Conservation (phyloP, 1,139 yeast species). For the Maudiozyma humilis region DNA sequence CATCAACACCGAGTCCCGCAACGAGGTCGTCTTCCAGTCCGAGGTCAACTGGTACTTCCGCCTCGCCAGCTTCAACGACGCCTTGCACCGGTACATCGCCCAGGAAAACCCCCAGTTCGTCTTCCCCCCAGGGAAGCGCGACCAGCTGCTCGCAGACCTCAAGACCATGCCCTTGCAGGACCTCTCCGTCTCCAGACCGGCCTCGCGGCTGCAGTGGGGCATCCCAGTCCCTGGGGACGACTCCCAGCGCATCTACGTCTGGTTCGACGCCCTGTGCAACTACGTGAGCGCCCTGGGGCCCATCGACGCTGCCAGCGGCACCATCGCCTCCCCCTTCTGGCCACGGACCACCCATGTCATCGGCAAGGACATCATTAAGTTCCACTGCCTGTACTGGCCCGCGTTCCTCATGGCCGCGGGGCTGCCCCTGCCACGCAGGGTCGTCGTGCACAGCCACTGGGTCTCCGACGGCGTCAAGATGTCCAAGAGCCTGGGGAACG, state of each 20-base stretch:
- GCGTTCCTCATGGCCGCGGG: conserved; percentile 80
- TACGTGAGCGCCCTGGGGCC: conserved; percentile 72
- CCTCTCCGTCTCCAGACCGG: conserved; percentile 78
- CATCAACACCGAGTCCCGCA: conserved; percentile 67
- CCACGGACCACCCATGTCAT: conserved; percentile 58
- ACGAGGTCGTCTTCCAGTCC: conserved; percentile 63
- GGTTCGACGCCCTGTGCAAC: conserved; percentile 93
- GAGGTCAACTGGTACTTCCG: conserved; percentile 86
- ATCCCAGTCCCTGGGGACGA: conserved; percentile 78
- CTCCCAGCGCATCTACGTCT: conserved; percentile 77
- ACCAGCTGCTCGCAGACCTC: conserved; percentile 53
- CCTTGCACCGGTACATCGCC: conserved; percentile 36
- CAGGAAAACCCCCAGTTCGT: conserved; percentile 49
- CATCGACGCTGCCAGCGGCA: conserved; percentile 29
- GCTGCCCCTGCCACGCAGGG: conserved; percentile 57
- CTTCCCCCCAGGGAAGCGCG: conserved; percentile 51
- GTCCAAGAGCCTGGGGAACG: conserved; percentile 91
- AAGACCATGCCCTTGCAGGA: conserved; percentile 45
- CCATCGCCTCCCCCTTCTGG: conserved; percentile 15
- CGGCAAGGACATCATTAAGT: conserved; percentile 84
- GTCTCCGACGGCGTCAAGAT: conserved; percentile 79
- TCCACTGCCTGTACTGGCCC: conserved; percentile 95
- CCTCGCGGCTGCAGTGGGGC: conserved; percentile 77
- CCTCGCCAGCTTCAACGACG: conserved; percentile 50
- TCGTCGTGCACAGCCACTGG: conserved; percentile 94